These are phyloP conservation scores for Blastocrithidia nonstop DNA, from an alignment of 208 protist species.

Conservation along the genomic window DNA sequence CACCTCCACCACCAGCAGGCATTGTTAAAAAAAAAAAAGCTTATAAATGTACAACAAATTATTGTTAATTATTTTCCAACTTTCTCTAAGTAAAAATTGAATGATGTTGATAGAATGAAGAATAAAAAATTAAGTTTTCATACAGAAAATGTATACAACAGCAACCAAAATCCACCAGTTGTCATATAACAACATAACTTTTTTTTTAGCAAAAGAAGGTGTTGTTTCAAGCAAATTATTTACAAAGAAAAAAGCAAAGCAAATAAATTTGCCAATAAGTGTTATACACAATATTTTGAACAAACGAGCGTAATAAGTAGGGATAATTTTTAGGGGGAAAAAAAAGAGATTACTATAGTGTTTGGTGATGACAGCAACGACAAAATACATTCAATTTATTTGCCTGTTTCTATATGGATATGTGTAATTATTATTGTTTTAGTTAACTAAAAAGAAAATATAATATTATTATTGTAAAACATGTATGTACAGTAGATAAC, in stretches of 20 bases:
- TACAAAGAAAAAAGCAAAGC: background rate
- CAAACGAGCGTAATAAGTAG: too few species aligned
- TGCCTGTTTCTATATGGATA: too few species aligned
- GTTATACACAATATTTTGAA: too few species aligned
- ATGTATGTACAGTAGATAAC: background rate
- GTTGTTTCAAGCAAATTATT: background rate
- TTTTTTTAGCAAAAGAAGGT: conserved; percentile 5
- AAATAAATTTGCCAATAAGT: too few species aligned
- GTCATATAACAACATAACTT: too few species aligned
- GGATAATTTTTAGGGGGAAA: too few species aligned
- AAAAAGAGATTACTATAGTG: too few species aligned
- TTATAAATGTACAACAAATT: conserved; percentile 1
- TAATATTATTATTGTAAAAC: background rate
- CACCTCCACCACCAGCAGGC: too few species aligned
- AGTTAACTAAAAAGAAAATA: background rate
- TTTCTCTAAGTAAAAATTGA: background rate
- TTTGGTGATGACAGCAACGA: too few species aligned
- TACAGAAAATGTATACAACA: too few species aligned
- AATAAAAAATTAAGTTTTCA: background rate
- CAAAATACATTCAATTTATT: too few species aligned
- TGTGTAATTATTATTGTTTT: background rate
- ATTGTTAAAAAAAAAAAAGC: conserved; percentile 1
- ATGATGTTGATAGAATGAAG: background rate
- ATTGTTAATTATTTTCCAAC: background rate
- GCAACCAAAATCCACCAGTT: too few species aligned